phyloP scores from a whole-genome alignment of 495 filamentous ascomycete species.

The Geopyxis carbonaria region DNA sequence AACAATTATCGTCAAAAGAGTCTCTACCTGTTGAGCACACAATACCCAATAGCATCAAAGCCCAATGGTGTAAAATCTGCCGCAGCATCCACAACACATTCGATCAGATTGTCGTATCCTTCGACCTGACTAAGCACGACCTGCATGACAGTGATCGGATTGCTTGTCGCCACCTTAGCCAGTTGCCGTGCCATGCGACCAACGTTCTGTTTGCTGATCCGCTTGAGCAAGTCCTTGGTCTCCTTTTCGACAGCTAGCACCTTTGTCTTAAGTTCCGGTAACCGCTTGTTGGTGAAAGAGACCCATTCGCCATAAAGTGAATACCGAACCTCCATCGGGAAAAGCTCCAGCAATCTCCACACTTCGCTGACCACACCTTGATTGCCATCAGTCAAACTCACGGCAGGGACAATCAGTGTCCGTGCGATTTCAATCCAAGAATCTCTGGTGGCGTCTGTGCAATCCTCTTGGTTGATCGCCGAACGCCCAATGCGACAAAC shows the following conservation, averaged over 20 bases:
- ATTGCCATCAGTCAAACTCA: slow-evolving; percentile 70
- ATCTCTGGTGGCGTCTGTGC: slow-evolving; percentile 24
- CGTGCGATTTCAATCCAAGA: slow-evolving; percentile 41
- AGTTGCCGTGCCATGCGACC: slow-evolving; percentile 65
- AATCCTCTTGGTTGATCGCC: slow-evolving; percentile 52
- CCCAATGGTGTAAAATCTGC: slow-evolving; percentile 82
- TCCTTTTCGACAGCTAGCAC: slow-evolving; percentile 59
- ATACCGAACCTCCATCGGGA: slow-evolving; percentile 61
- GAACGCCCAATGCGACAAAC: slow-evolving; percentile 63
- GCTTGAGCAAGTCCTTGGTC: slow-evolving; percentile 66
- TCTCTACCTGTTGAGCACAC: slow-evolving; percentile 38
- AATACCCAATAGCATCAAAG: slow-evolving; percentile 58
- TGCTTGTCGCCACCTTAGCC: slow-evolving; percentile 71
- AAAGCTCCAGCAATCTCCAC: slow-evolving; percentile 61
- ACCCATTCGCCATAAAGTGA: slow-evolving; percentile 89
- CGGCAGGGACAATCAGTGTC: slow-evolving; percentile 61
- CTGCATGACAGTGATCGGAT: slow-evolving; percentile 79
- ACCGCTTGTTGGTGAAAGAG: slow-evolving; percentile 44
- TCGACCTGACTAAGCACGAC: slow-evolving; percentile 77
- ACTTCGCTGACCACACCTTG: slow-evolving; percentile 68
- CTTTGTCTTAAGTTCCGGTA: slow-evolving; percentile 56
- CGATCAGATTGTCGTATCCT: slow-evolving; percentile 78
- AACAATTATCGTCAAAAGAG: slow-evolving; percentile 46
- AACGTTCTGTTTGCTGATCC: slow-evolving; percentile 71
- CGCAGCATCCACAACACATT: slow-evolving; percentile 80